Conservation (phyloP, 75 land plant genomes). For the Ceratopteris richardii region DNA sequence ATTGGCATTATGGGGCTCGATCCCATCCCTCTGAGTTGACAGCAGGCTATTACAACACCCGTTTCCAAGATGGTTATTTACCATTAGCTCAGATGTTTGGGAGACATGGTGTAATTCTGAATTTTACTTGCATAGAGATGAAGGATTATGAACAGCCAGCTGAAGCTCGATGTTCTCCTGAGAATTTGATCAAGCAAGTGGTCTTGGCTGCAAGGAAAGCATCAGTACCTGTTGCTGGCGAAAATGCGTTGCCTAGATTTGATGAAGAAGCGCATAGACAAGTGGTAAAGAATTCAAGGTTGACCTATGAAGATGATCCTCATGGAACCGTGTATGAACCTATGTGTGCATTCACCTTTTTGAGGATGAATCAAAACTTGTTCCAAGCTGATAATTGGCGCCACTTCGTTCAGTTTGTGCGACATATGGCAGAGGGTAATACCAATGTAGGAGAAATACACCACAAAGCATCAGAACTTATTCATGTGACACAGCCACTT, state of each 20-base stretch:
- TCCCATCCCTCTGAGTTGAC: constrained; percentile 26
- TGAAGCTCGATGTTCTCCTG: constrained; percentile 67
- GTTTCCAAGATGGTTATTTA: constrained; percentile 18
- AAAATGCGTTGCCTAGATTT: constrained; percentile 25
- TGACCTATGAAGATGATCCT: neutral
- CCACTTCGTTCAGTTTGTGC: constrained; percentile 63
- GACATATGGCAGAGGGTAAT: constrained; percentile 52
- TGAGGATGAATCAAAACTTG: constrained; percentile 66
- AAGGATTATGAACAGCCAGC: constrained; percentile 17
- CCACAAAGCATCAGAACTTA: constrained; percentile 12
- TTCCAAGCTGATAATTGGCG: constrained; percentile 73
- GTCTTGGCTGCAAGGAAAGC: constrained; percentile 34
- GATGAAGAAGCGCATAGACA: constrained; percentile 20
- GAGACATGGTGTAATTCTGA: constrained; percentile 19
- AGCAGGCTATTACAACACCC: constrained; percentile 21
- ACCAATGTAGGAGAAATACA: constrained; percentile 9
- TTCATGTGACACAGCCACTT: constrained; percentile 9
- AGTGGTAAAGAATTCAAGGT: constrained; percentile 9
- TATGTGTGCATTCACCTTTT: constrained; percentile 63
- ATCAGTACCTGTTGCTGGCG: constrained; percentile 17
- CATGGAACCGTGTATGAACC: constrained; percentile 5
- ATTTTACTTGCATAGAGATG: constrained; percentile 28
- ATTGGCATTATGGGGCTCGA: constrained; percentile 24
- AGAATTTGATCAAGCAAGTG: constrained; percentile 65
- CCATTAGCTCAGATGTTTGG: constrained; percentile 23